Conservation (phyloP, 1,284 basidiomycete species). For the Pascua guehoae region DNA sequence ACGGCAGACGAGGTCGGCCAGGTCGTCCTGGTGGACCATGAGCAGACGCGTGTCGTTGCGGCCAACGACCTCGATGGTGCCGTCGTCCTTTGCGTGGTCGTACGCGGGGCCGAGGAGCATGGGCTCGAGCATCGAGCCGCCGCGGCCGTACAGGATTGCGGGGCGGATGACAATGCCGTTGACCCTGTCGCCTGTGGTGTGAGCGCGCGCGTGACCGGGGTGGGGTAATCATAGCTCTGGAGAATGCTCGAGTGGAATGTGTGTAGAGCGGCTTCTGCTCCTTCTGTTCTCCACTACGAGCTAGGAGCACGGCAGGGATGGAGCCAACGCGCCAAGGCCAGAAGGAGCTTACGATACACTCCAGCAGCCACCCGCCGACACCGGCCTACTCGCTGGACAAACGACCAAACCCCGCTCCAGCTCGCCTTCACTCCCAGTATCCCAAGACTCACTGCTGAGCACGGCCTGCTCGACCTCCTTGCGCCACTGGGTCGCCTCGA, state of each 20-base stretch:
- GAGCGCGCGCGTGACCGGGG: not conserved
- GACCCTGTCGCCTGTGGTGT: conserved; percentile 30
- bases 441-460: conserved; percentile 26
- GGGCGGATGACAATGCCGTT: conserved; percentile 20
- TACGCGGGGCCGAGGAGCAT: conserved; percentile 47
- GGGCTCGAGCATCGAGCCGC: conserved; percentile 45
- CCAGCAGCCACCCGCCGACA: no score
- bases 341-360: no score
- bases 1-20: conserved; percentile 54
- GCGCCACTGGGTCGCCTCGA: conserved; percentile 27
- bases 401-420: not conserved
- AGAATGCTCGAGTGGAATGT: no score
- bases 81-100: conserved; percentile 46
- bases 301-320: no score
- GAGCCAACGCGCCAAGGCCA: no score
- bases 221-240: not conserved
- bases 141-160: conserved; percentile 44
- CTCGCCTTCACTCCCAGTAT: not conserved
- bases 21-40: conserved; percentile 56
- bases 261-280: not conserved
- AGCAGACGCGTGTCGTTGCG: conserved; percentile 51
- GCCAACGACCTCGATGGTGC: conserved; percentile 47
- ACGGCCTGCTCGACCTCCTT: conserved; percentile 32
- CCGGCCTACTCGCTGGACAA: no score
- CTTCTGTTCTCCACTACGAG: no score